A percentile compares a stretch with the other conserved stretches of the same genome.
Evolutionary conservation across 2,329 filamentous ascomycete species (phyloP).

Genomic region (Colletotrichum costaricense): DNA sequence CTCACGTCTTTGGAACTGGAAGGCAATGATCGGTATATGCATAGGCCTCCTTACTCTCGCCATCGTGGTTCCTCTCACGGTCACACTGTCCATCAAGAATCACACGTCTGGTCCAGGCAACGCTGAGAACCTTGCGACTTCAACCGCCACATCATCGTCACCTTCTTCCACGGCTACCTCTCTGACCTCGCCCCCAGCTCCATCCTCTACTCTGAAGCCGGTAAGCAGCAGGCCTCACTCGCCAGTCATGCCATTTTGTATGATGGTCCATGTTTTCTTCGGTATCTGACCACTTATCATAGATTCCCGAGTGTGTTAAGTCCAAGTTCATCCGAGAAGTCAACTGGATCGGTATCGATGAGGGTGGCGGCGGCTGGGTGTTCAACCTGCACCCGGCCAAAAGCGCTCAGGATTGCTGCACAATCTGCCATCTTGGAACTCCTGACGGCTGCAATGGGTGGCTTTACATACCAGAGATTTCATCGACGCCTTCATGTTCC

Average conservation of each 20-base stretch:
- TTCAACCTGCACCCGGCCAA: conserved; percentile 28
- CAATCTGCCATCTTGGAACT: conserved; percentile 27
- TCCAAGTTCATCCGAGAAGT: conserved; percentile 25
- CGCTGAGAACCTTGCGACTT: background rate
- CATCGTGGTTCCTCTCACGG: background rate
- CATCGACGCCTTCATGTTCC: conserved; percentile 29
- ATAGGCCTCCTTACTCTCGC: conserved; percentile 4
- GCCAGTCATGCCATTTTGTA: background rate
- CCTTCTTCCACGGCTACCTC: background rate
- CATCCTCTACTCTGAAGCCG: background rate
- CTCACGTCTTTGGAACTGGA: conserved; percentile 29
- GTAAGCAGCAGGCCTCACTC: conserved; percentile 3
- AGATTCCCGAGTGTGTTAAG: conserved; percentile 21
- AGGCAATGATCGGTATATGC: conserved; percentile 48
- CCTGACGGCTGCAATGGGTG: conserved; percentile 36
- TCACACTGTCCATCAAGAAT: background rate
- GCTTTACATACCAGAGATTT: conserved; percentile 26
- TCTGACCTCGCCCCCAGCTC: background rate
- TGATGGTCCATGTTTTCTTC: background rate
- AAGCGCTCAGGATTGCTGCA: conserved; percentile 32
- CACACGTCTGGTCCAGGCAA: background rate
- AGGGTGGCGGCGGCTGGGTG: conserved; percentile 19
- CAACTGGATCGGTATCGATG: conserved; percentile 35
- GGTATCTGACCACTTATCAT: background rate
- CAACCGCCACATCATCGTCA: background rate